Percentiles rank a stretch among this genome's conserved stretches.
phyloP scores from a whole-genome alignment of 805 yeast genomes.

The Priceomyces medius region DNA sequence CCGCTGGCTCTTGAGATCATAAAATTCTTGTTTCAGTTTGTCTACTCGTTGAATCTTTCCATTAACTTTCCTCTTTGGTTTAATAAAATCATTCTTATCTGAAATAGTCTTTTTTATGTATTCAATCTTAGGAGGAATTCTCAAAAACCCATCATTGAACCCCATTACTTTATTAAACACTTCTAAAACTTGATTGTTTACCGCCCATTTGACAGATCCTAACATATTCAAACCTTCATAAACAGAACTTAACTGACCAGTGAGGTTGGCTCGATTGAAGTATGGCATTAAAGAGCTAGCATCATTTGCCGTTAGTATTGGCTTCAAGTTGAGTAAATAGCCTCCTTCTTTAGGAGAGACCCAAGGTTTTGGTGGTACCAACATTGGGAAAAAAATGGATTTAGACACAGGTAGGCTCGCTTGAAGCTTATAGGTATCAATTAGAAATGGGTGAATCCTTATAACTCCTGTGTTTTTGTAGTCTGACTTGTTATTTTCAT shows the following conservation, averaged over 20 bases:
- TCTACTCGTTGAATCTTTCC: not conserved
- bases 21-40: constrained; percentile 9
- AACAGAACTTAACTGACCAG: constrained; percentile 33
- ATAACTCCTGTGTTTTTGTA: constrained; percentile 18
- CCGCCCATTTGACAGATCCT: constrained; percentile 35
- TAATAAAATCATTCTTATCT: not conserved
- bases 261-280: constrained; percentile 23
- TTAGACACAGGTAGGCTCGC: constrained; percentile 12
- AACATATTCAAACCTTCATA: constrained; percentile 28
- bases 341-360: constrained; percentile 34
- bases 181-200: constrained; percentile 25
- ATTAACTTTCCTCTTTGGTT: constrained; percentile 1
- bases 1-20: constrained; percentile 16
- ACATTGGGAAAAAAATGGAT: constrained; percentile 34
- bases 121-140: constrained; percentile 23
- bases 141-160: constrained; percentile 19
- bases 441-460: constrained; percentile 23
- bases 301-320: constrained; percentile 22
- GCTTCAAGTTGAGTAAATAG: constrained; percentile 24
- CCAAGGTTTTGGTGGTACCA: constrained; percentile 39
- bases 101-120: not conserved
- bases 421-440: constrained; percentile 12
- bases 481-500: not conserved
- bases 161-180: constrained; percentile 22
- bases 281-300: constrained; percentile 15